Evolutionary conservation across 495 filamentous ascomycete genomes (phyloP).

Genomic region (Oidiodendron maius): DNA sequence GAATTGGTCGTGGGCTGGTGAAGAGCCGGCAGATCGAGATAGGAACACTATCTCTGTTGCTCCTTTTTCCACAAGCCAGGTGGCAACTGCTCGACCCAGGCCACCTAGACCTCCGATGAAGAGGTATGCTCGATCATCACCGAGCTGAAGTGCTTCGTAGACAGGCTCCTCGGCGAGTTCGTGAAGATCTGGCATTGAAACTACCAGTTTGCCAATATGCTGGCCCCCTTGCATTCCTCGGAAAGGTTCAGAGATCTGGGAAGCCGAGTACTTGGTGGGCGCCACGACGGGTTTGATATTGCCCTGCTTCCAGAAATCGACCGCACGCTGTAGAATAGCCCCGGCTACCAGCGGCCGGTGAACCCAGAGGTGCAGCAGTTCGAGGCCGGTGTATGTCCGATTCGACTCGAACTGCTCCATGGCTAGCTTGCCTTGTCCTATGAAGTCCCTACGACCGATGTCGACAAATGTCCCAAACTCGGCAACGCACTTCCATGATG

Average conservation of each 20-base stretch:
- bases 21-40: too few relatives aligned
- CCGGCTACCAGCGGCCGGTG: not conserved
- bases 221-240: constrained; percentile 32
- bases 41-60: too few relatives aligned
- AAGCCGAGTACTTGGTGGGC: not conserved
- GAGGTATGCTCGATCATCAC: too few relatives aligned
- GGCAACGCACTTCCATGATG: constrained; percentile 42
- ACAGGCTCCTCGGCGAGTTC: too few relatives aligned
- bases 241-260: constrained; percentile 26
- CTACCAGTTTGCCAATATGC: constrained; percentile 29
- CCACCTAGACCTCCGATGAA: too few relatives aligned
- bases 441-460: constrained; percentile 33
- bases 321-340: not conserved
- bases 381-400: constrained; percentile 4
- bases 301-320: not conserved
- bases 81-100: too few relatives aligned
- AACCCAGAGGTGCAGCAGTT: not conserved
- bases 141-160: too few relatives aligned
- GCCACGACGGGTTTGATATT: too few relatives aligned
- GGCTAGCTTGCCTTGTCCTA: constrained; percentile 22
- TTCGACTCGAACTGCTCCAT: constrained; percentile 17
- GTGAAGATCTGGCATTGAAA: constrained; percentile 1
- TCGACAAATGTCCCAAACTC: constrained; percentile 41
- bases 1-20: too few relatives aligned
- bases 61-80: too few relatives aligned